These are phyloP conservation scores for Talaromyces stipitatus DNA, from an alignment of 495 filamentous ascomycete genomes.

Conservation along the genomic window DNA sequence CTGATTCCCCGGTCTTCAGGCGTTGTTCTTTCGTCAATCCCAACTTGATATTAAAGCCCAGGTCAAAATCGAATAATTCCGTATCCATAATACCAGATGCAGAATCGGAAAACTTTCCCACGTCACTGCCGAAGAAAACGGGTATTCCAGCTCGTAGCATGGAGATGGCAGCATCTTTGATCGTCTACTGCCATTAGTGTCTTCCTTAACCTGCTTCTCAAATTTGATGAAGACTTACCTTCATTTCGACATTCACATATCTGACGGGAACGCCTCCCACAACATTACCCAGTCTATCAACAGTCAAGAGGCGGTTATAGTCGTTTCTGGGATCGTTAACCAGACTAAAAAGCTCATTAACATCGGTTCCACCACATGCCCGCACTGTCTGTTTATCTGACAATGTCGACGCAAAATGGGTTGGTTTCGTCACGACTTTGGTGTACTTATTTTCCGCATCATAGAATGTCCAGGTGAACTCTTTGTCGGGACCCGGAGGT, in stretches of 20 bases:
- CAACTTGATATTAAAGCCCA: constrained; percentile 68
- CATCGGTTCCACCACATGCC: constrained; percentile 42
- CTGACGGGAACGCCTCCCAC: constrained; percentile 60
- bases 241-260: constrained; percentile 77
- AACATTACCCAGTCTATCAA: constrained; percentile 72
- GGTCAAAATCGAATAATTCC: constrained; percentile 60
- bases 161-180: constrained; percentile 64
- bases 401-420: constrained; percentile 49
- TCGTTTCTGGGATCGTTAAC: constrained; percentile 78
- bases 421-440: constrained; percentile 53
- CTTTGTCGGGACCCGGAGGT: constrained; percentile 55
- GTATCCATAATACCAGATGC: constrained; percentile 69
- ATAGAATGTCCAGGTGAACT: constrained; percentile 71
- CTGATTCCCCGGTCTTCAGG: constrained; percentile 59
- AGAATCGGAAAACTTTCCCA: constrained; percentile 68
- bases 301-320: constrained; percentile 62
- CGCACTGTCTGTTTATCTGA: constrained; percentile 29
- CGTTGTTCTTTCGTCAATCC: constrained; percentile 67
- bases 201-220: no score
- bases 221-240: no score
- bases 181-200: constrained; percentile 19
- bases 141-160: constrained; percentile 71
- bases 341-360: constrained; percentile 62
- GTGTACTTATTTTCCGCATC: constrained; percentile 56
- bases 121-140: constrained; percentile 83